phyloP scores from a whole-genome alignment of 495 filamentous ascomycete species.

The Penicillium lividum region DNA sequence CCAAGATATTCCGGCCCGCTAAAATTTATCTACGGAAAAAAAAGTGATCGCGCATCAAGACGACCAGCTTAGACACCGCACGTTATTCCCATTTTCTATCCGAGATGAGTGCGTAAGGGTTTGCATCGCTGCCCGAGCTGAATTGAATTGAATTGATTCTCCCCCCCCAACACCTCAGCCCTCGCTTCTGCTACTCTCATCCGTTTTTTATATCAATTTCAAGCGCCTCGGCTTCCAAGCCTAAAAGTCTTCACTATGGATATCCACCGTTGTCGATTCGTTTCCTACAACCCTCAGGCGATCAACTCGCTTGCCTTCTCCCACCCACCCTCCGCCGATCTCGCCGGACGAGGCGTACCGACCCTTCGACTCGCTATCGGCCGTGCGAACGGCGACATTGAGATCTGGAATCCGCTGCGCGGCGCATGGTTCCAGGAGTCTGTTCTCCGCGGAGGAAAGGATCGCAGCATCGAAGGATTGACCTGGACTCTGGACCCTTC shows the following conservation, averaged over 20 bases:
- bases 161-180: conserved; percentile 9
- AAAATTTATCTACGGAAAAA: conserved; percentile 40
- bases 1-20: conserved; percentile 33
- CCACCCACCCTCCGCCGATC: conserved; percentile 62
- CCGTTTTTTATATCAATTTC: conserved; percentile 9
- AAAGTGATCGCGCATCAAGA: conserved; percentile 27
- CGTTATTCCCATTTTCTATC: conserved; percentile 11
- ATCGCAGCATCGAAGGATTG: conserved; percentile 84
- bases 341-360: conserved; percentile 49
- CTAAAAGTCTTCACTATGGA: conserved; percentile 63
- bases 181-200: conserved; percentile 13
- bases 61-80: conserved; percentile 25
- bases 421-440: conserved; percentile 90
- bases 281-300: conserved; percentile 87
- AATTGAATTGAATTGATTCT: conserved; percentile 25
- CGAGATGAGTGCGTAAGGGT: conserved; percentile 42
- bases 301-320: conserved; percentile 96
- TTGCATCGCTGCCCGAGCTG: conserved; percentile 28
- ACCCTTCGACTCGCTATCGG: conserved; percentile 83
- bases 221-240: conserved; percentile 22
- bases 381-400: conserved; percentile 92
- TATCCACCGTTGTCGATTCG: conserved; percentile 95
- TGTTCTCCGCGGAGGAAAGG: conserved; percentile 78
- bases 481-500: conserved; percentile 89
- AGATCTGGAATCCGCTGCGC: conserved; percentile 92